phyloP scores from a whole-genome alignment of 306 rosid genomes.

The Sicyos edulis region DNA sequence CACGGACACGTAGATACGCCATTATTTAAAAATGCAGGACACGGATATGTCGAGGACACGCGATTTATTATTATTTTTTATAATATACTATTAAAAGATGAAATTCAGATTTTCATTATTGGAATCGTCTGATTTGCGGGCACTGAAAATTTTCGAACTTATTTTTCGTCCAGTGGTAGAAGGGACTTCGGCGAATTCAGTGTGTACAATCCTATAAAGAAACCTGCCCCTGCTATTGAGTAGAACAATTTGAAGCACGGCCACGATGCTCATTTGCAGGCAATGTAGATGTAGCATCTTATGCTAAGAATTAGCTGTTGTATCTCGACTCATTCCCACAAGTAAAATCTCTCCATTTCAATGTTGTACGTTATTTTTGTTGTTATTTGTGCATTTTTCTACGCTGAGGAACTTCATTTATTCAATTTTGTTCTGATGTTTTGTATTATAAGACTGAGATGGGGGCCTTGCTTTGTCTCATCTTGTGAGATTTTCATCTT shows the following conservation, averaged over 20 bases:
- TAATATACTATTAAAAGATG: no score
- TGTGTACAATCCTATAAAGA: constrained; percentile 57
- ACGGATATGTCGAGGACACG: no score
- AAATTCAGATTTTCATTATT: background rate
- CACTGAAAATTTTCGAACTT: background rate
- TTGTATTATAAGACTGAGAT: constrained; percentile 10
- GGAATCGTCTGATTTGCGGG: background rate
- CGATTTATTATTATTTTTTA: no score
- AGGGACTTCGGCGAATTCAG: constrained; percentile 87
- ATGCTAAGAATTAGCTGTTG: background rate
- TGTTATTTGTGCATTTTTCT: background rate
- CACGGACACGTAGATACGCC: no score
- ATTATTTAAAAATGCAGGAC: no score
- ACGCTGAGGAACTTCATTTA: background rate
- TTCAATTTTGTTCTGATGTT: constrained; percentile 6
- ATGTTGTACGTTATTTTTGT: background rate
- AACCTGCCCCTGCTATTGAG: constrained; percentile 20
- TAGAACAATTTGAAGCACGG: background rate
- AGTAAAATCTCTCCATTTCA: background rate
- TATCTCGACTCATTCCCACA: background rate
- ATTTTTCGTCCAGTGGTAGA: constrained; percentile 68
- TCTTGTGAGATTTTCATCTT: constrained; percentile 15
- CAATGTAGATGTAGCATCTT: background rate
- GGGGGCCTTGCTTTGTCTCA: constrained; percentile 13
- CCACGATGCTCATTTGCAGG: background rate